Percentiles rank a stretch among this genome's conserved stretches.
Evolutionary conservation across 169 alveolate species (phyloP).

Genomic region (Sarcocystis neurona): DNA sequence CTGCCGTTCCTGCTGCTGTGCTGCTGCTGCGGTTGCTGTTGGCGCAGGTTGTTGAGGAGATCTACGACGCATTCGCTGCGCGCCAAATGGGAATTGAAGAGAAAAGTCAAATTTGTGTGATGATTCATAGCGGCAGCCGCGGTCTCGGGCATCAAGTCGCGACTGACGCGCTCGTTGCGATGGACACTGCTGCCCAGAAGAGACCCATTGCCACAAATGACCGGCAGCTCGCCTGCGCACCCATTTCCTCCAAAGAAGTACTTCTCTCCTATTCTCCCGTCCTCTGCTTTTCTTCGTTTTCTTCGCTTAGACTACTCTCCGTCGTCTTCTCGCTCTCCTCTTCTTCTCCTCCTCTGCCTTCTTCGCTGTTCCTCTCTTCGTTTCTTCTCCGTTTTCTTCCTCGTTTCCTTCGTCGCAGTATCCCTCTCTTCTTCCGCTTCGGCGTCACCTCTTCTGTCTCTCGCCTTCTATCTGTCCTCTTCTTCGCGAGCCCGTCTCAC

Average conservation of each 20-base stretch:
- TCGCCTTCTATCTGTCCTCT: not conserved
- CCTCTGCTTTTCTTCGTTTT: not conserved
- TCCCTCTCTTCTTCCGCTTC: not conserved
- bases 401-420: not conserved
- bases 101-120: conserved; percentile 81
- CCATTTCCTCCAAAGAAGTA: conserved; percentile 70
- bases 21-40: not conserved
- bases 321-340: not conserved
- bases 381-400: not conserved
- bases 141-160: conserved; percentile 89
- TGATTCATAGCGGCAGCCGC: conserved; percentile 89
- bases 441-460: not conserved
- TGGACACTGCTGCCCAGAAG: conserved; percentile 76
- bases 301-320: not conserved
- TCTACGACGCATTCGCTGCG: conserved; percentile 83
- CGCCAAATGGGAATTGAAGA: conserved; percentile 84
- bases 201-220: conserved; percentile 77
- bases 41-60: conserved; percentile 81
- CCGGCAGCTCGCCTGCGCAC: conserved; percentile 87
- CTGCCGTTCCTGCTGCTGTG: not conserved
- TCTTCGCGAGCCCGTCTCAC: not conserved
- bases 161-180: conserved; percentile 86
- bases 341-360: not conserved
- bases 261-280: not conserved
- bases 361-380: not conserved